Conservation (phyloP, 129 eudicot genomes). For the Chrysanthemum seticuspe region DNA sequence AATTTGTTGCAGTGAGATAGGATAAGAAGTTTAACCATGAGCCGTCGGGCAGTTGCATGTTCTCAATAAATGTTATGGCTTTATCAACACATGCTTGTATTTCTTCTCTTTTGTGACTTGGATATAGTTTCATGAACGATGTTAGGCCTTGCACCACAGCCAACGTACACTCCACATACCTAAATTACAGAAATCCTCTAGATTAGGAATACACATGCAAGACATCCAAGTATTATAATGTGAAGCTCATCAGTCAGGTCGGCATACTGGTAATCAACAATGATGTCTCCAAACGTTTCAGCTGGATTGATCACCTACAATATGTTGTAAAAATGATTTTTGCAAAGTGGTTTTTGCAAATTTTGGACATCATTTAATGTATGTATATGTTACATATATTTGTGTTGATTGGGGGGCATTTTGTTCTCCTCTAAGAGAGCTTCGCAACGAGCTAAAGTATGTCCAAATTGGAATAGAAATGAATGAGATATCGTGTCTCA, state of each 20-base stretch:
- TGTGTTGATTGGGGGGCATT: too few relatives aligned
- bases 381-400: too few relatives aligned
- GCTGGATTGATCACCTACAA: slow-evolving; percentile 57
- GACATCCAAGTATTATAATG: neutral
- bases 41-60: slow-evolving; percentile 28
- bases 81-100: slow-evolving; percentile 45
- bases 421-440: too few relatives aligned
- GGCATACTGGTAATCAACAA: slow-evolving; percentile 62
- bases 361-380: too few relatives aligned
- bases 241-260: neutral
- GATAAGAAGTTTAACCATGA: slow-evolving; percentile 6
- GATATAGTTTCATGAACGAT: slow-evolving; percentile 40
- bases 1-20: neutral
- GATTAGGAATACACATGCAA: slow-evolving; percentile 4
- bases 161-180: slow-evolving; percentile 78
- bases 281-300: slow-evolving; percentile 61
- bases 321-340: too few relatives aligned
- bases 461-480: too few relatives aligned
- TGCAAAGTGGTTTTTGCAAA: too few relatives aligned
- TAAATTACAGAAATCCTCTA: slow-evolving; percentile 20
- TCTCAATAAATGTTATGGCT: slow-evolving; percentile 52
- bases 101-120: slow-evolving; percentile 42
- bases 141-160: slow-evolving; percentile 54
- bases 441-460: too few relatives aligned
- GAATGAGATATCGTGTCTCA: too few relatives aligned